Base-by-base conservation (phyloP, 2,329 filamentous ascomycete genomes). In the Aspergillus transmontanensis region DNA sequence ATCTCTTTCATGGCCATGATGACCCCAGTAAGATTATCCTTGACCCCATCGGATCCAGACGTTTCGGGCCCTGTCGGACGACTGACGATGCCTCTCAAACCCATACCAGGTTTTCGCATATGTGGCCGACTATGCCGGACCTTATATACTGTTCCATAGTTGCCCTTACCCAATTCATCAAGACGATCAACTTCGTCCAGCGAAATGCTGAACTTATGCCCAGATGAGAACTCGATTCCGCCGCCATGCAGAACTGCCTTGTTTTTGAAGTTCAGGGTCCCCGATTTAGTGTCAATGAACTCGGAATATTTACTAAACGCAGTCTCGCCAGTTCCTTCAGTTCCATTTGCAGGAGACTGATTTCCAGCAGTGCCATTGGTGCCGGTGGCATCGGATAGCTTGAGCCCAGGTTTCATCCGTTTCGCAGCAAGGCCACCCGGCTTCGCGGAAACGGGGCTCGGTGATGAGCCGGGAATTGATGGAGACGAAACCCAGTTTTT, bases 1-100 rank as follows among this genome's bases (percentile, higher is more conserved):
- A 99, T 96, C 79, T 99, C 95, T 78, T 99, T 99, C 95, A 99
- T 99, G 16, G 95, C 95, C 95, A 99, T 98, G 64, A 97, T 84
- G 57, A 91, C 87, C 21, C 94, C 93, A 0, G 81, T 76, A 12
- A 78, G 68, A 34, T 72, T 71, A 60, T 75, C 74, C 21, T 71
- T 63, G 1, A 65, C 36, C 11, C 65, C 67, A 21, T 60, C 58
- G 3, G 53, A 43, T 60, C 66, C 64, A 30, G 69, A 57, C 12
- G 69, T 66, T 7, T 70, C 71, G 4, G 66, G 60, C 23, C 60
- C 70, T 6, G 63, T 12, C 14, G 76, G 73, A 34, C 77, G 78
- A 53, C 81, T 78, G 70, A 87, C 85, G 73, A 87, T 88, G 23
- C 87, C 87, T 55, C 85, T 82, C 61, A 89, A 70, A 32, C 87